These are phyloP conservation scores for Citrus sinensis DNA, from an alignment of 345 rosid species.

Conservation along the genomic window DVS_A1.0 CM039169.1:23903001-23903500, in stretches of 20 bases:
- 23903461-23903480: constrained; percentile 63
- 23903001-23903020: not conserved
- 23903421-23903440: constrained; percentile 77
- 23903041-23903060: constrained; percentile 18
- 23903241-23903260: no score
- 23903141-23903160: no score
- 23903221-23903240: not conserved
- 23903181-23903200: no score
- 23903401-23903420: constrained; percentile 45
- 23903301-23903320: no score
- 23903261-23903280: no score
- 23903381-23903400: no score
- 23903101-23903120: not conserved
- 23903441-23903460: constrained; percentile 55
- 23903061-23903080: not conserved
- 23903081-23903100: not conserved
- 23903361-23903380: no score
- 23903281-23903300: no score
- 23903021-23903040: constrained; percentile 29
- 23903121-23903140: not conserved
- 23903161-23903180: no score
- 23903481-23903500: constrained; percentile 66
- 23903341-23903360: no score
- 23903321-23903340: no score
- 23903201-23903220: not conserved